phyloP scores from a whole-genome alignment of 371 early-diverging fungal genomes.

The Actinomortierella wolfii region DNA sequence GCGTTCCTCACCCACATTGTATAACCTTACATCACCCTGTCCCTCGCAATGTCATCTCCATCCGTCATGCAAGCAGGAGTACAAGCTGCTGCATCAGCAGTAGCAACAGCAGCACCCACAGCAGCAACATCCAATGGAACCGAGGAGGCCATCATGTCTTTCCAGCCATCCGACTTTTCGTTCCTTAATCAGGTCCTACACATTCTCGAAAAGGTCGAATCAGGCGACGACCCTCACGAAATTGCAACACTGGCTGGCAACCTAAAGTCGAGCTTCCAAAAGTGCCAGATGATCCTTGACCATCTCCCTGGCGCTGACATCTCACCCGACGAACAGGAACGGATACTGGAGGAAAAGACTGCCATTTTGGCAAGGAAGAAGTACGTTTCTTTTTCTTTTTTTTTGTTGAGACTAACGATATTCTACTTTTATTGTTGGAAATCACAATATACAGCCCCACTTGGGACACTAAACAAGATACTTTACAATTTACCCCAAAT shows the following conservation, averaged over 20 bases:
- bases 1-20: no score
- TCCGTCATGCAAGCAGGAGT: background rate
- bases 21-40: no score
- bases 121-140: conserved; percentile 12
- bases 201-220: conserved; percentile 35
- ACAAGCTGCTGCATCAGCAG: conserved; percentile 5
- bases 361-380: conserved; percentile 28
- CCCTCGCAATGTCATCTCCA: conserved; percentile 4
- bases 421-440: background rate
- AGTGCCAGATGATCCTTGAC: conserved; percentile 45
- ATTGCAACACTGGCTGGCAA: conserved; percentile 34
- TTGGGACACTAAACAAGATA: background rate
- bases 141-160: conserved; percentile 6
- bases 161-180: conserved; percentile 46
- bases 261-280: conserved; percentile 41
- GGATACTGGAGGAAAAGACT: conserved; percentile 28
- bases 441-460: background rate
- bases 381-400: conserved; percentile 9
- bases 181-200: conserved; percentile 35
- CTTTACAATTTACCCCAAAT: background rate
- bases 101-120: conserved; percentile 7
- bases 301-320: conserved; percentile 46
- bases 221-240: conserved; percentile 42
- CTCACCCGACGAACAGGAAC: conserved; percentile 40
- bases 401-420: background rate